Percentiles rank a stretch among this genome's conserved stretches.
phyloP scores from a whole-genome alignment of 1,139 yeast species.

The Keqinozyma sinolaborantium region DNA sequence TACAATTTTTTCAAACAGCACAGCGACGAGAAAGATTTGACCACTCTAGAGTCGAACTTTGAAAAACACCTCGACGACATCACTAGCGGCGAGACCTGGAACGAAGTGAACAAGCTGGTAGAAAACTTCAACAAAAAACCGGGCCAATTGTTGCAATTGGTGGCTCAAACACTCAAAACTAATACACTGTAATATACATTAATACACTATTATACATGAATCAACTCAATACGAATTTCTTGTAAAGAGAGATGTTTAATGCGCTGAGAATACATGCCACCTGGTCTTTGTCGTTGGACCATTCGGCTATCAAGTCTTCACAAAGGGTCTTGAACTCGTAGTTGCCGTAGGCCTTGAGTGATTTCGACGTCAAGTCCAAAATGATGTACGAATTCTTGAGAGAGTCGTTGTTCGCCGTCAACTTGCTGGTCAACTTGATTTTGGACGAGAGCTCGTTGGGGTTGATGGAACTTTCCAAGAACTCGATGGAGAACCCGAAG shows the following conservation, averaged over 20 bases:
- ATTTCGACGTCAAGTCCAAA: slow-evolving; percentile 33
- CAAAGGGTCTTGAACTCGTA: slow-evolving; percentile 47
- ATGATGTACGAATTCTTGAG: slow-evolving; percentile 29
- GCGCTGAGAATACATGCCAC: slow-evolving; percentile 82
- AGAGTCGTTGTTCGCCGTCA: slow-evolving; percentile 18
- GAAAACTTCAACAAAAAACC: slow-evolving; percentile 34
- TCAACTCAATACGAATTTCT: slow-evolving; percentile 16
- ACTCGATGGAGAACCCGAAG: slow-evolving; percentile 74
- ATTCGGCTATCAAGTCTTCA: slow-evolving; percentile 56
- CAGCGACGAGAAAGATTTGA: slow-evolving; percentile 19
- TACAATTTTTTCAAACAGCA: slow-evolving; percentile 34
- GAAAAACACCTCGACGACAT: slow-evolving; percentile 41
- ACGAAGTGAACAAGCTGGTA: slow-evolving; percentile 38
- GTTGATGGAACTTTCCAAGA: slow-evolving; percentile 59
- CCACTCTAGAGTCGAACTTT: slow-evolving; percentile 20
- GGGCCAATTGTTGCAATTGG: slow-evolving; percentile 31
- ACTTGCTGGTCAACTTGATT: slow-evolving; percentile 64
- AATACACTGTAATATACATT: slow-evolving; percentile 3
- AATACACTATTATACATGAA: slow-evolving; percentile 2
- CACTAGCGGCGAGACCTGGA: slow-evolving; percentile 60
- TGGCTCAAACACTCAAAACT: slow-evolving; percentile 11
- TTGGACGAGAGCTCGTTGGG: slow-evolving; percentile 42
- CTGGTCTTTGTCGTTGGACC: slow-evolving; percentile 69
- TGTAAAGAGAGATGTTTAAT: slow-evolving; percentile 63
- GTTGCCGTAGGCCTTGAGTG: slow-evolving; percentile 39